Conservation (phyloP, 2,329 filamentous ascomycete genomes). For the Calonectria honghensis region DNA sequence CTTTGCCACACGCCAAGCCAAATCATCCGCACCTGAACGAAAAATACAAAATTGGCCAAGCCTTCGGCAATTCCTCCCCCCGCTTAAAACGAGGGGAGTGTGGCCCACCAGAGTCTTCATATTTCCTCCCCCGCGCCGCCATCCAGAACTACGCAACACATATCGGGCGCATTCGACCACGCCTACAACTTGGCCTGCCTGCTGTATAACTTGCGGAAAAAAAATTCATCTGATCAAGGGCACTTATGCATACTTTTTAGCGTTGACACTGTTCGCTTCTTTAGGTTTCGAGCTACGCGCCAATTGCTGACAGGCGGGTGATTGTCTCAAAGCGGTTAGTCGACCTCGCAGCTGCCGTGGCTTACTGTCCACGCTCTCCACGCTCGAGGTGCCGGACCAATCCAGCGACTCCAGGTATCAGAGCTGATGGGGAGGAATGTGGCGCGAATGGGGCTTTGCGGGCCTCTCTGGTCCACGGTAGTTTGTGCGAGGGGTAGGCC, state of each 20-base stretch:
- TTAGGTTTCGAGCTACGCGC: neutral
- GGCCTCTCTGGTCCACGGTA: neutral
- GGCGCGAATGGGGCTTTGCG: neutral
- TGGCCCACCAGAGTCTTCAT: neutral
- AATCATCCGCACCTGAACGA: neutral
- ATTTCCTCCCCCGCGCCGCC: neutral
- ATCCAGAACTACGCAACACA: neutral
- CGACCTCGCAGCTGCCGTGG: neutral
- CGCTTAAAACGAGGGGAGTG: neutral
- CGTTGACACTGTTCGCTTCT: neutral
- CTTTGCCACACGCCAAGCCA: constrained; percentile 2
- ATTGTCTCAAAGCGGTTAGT: neutral
- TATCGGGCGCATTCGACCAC: neutral
- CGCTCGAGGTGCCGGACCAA: neutral
- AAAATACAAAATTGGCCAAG: neutral
- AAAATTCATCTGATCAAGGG: too few relatives aligned
- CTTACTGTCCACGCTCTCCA: neutral
- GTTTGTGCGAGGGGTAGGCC: neutral
- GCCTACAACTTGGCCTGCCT: neutral
- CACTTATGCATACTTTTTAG: constrained; percentile 22
- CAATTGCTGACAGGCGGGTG: too few relatives aligned
- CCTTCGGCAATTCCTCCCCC: constrained; percentile 3
- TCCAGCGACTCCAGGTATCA: neutral
- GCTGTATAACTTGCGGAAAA: neutral
- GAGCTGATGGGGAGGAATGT: neutral